Percentiles rank a stretch among this genome's conserved stretches.
phyloP scores from a whole-genome alignment of 2,329 filamentous ascomycete species.

The Talaromyces sp. region DNA sequence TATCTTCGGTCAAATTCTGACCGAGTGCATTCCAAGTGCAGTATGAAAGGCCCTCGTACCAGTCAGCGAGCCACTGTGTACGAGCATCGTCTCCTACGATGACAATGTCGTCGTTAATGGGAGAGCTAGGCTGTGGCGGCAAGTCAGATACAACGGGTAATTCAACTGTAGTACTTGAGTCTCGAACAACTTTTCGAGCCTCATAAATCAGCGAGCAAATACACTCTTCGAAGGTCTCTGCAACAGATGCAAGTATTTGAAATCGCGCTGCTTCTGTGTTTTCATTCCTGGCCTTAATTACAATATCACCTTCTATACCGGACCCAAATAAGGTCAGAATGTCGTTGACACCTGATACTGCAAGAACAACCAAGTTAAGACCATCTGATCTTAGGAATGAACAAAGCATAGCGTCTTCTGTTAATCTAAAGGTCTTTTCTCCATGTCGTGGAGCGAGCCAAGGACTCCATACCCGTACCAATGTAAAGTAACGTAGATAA shows the following conservation, averaged over 20 bases:
- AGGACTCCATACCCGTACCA: conserved; percentile 74
- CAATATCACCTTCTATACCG: conserved; percentile 61
- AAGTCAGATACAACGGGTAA: conserved; percentile 19
- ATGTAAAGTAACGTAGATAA: conserved; percentile 71
- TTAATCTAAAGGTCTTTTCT: conserved; percentile 60
- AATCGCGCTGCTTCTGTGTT: conserved; percentile 53
- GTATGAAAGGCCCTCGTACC: conserved; percentile 90
- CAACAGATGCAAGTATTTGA: conserved; percentile 67
- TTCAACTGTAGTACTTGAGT: conserved; percentile 24
- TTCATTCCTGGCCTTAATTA: conserved; percentile 71
- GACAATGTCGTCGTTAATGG: conserved; percentile 41
- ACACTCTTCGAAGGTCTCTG: conserved; percentile 69
- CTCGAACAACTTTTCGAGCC: conserved; percentile 63
- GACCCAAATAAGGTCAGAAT: conserved; percentile 68
- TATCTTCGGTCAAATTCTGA: conserved; percentile 74
- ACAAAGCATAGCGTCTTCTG: conserved; percentile 73
- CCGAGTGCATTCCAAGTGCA: conserved; percentile 97
- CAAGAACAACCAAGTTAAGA: conserved; percentile 72
- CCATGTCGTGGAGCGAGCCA: conserved; percentile 92
- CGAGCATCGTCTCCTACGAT: conserved; percentile 41
- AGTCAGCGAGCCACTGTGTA: conserved; percentile 71
- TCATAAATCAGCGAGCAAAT: conserved; percentile 83
- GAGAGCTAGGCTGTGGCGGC: conserved; percentile 28
- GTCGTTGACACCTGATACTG: conserved; percentile 69
- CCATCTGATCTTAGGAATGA: conserved; percentile 73